A percentile compares a stretch with the other conserved stretches of the same genome.
These are phyloP conservation scores for Spencermartinsiella europaea DNA, from an alignment of 805 yeast species.

Conservation along the genomic window DNA sequence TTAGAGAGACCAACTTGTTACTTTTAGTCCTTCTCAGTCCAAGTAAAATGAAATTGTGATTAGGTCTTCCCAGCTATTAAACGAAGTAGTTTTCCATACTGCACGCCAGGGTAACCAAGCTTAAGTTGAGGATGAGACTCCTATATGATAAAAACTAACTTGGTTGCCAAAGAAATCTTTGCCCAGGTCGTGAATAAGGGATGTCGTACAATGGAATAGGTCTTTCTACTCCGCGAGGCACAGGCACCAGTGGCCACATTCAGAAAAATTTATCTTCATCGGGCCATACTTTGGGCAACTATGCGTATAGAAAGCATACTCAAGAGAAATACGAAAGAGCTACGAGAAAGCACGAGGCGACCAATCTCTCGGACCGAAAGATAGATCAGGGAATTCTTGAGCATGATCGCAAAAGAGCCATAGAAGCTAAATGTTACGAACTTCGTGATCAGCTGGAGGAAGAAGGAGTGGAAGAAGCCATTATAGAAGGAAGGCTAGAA, in stretches of 20 bases:
- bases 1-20: no score
- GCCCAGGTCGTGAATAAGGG: no score
- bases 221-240: slow-evolving; percentile 30
- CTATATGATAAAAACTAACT: no score
- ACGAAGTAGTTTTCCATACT: no score
- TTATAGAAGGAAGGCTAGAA: slow-evolving; percentile 18
- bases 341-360: slow-evolving; percentile 7
- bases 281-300: slow-evolving; percentile 17
- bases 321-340: slow-evolving; percentile 9
- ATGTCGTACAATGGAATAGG: slow-evolving; percentile 37
- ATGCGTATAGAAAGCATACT: slow-evolving; percentile 17
- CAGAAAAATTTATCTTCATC: slow-evolving; percentile 25
- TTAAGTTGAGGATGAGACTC: no score
- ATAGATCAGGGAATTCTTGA: slow-evolving; percentile 25
- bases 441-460: slow-evolving; percentile 27
- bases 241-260: slow-evolving; percentile 33
- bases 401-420: slow-evolving; percentile 26
- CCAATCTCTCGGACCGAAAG: slow-evolving; percentile 16
- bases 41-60: no score
- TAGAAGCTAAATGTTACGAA: slow-evolving; percentile 27
- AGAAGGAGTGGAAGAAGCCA: slow-evolving; percentile 20
- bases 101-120: no score
- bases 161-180: no score
- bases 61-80: no score
- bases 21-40: no score